phyloP scores from a whole-genome alignment of 2,329 filamentous ascomycete species.

The Diaporthe sp. region DNA sequence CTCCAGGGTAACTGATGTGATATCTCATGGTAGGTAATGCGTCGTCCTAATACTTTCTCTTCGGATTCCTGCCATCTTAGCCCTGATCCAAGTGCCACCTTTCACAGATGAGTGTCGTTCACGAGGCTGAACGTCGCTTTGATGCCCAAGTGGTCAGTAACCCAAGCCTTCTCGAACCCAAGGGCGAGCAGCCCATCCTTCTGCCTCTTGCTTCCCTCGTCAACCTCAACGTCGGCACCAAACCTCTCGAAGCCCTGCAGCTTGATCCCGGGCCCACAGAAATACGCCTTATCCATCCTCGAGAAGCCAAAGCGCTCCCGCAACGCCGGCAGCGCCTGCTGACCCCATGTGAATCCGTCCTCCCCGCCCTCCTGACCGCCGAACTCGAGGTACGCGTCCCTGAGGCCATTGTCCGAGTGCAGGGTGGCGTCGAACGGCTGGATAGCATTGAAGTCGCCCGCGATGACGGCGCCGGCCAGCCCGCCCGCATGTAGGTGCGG shows the following conservation, averaged over 20 bases:
- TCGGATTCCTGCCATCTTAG: background rate
- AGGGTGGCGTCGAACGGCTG: no score
- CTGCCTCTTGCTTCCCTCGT: background rate
- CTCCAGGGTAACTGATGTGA: no score
- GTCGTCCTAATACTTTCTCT: no score
- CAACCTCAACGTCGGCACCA: slow-evolving; percentile 56
- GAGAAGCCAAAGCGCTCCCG: slow-evolving; percentile 59
- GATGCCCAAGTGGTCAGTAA: slow-evolving; percentile 66
- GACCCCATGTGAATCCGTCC: no score
- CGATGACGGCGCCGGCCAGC: no score
- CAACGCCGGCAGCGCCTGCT: slow-evolving; percentile 57
- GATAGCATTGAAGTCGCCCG: no score
- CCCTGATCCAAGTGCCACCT: background rate
- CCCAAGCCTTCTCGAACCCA: slow-evolving; percentile 58
- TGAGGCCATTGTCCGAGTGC: no score
- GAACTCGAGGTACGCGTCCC: no score
- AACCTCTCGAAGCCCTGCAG: slow-evolving; percentile 59
- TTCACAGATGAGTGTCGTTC: background rate
- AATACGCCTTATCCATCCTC: slow-evolving; percentile 70
- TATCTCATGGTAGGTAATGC: no score
- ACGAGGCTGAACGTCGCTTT: slow-evolving; percentile 46
- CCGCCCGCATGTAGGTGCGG: no score
- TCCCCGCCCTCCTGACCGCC: no score
- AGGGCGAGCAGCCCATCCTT: slow-evolving; percentile 41
- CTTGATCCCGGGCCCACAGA: slow-evolving; percentile 28